Conservation (phyloP, 352 stramenopile genomes). For the Thalassiosira livingstoniorum region DNA sequence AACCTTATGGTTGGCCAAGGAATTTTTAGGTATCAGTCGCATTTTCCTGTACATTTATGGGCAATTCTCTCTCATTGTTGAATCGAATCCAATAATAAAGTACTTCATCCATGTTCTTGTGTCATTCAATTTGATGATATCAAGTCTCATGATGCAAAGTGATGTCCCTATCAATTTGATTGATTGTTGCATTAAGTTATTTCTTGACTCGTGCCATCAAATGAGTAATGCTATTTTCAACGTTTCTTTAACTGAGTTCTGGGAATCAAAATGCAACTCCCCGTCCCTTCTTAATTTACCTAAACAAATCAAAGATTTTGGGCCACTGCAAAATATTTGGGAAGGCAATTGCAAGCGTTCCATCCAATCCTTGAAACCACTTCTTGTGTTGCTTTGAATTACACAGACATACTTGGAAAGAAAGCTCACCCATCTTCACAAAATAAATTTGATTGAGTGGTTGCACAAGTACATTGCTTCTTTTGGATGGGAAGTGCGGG, state of each 20-base stretch:
- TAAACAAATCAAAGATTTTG: slow-evolving; percentile 1
- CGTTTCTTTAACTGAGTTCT: background rate
- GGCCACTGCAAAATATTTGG: background rate
- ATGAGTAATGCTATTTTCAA: too few species aligned
- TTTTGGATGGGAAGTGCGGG: background rate
- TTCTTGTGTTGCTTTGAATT: background rate
- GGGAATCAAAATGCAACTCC: background rate
- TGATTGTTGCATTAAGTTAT: background rate
- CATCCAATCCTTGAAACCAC: background rate
- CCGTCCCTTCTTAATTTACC: background rate
- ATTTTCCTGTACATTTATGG: slow-evolving; percentile 9
- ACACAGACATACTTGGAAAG: slow-evolving; percentile 4
- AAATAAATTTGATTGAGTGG: background rate
- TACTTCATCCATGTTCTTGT: background rate
- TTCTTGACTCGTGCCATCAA: background rate
- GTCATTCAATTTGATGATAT: background rate
- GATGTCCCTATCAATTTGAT: background rate
- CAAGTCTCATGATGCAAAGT: background rate
- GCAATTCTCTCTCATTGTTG: background rate
- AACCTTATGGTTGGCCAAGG: slow-evolving; percentile 11
- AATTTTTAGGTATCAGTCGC: slow-evolving; percentile 3
- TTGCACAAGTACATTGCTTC: background rate
- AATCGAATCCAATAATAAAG: background rate
- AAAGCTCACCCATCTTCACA: background rate
- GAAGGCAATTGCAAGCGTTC: background rate